These are phyloP conservation scores for Colletotrichum lentis DNA, from an alignment of 2,329 filamentous ascomycete species.

Conservation along the genomic window DNA sequence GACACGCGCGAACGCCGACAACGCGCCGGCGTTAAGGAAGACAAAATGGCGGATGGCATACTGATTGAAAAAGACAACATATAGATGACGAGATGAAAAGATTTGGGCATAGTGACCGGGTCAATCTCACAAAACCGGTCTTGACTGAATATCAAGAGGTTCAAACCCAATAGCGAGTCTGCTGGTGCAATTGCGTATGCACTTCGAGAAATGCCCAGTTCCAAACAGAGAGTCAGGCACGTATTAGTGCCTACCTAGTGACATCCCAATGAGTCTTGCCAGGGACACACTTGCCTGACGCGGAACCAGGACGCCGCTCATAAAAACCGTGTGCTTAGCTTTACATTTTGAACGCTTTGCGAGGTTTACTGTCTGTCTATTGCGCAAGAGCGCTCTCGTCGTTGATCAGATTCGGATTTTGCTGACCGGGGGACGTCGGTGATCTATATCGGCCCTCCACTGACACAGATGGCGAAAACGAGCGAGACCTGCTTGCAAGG, in stretches of 20 bases:
- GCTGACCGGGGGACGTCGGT: constrained; percentile 88
- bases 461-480: constrained; percentile 65
- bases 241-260: background rate
- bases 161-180: background rate
- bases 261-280: background rate
- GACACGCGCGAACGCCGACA: constrained; percentile 14
- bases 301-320: background rate
- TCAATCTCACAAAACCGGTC: constrained; percentile 5
- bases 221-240: background rate
- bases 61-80: constrained; percentile 22
- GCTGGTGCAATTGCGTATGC: background rate
- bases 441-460: constrained; percentile 92
- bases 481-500: too few species aligned
- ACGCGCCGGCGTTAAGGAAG: constrained; percentile 31
- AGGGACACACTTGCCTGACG: background rate
- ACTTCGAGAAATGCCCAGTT: background rate
- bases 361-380: background rate
- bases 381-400: too few species aligned
- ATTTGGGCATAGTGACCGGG: background rate
- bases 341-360: background rate
- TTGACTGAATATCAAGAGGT: constrained; percentile 4
- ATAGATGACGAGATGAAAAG: constrained; percentile 26
- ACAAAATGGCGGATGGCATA: constrained; percentile 30
- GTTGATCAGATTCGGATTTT: constrained; percentile 76
- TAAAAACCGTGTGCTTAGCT: background rate